Evolutionary conservation across 495 filamentous ascomycete genomes (phyloP).

Genomic region (Penicillium cosmopolitanum): DNA sequence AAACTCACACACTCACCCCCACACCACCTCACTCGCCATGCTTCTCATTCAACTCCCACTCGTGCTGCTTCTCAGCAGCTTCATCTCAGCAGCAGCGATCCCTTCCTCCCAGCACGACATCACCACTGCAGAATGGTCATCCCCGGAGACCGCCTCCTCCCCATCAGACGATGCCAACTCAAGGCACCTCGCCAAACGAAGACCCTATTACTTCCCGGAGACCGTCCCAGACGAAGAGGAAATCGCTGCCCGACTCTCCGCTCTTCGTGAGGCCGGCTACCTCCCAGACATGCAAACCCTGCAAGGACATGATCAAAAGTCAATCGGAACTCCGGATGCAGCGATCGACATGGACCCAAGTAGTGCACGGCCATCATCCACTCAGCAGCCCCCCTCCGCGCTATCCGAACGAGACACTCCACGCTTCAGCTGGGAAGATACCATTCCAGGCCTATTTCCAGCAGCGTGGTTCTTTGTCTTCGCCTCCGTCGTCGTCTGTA

Average conservation of each 20-base stretch:
- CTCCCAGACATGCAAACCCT: not conserved
- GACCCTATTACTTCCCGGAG: constrained; percentile 26
- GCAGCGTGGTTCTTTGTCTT: constrained; percentile 14
- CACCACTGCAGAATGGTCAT: not conserved
- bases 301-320: constrained; percentile 9
- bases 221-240: constrained; percentile 23
- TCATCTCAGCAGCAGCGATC: not conserved
- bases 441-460: constrained; percentile 4
- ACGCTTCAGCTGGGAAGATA: not conserved
- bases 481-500: constrained; percentile 15
- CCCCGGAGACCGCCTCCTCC: constrained; percentile 7
- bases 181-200: constrained; percentile 10
- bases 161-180: constrained; percentile 2
- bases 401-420: constrained; percentile 5
- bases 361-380: constrained; percentile 9
- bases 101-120: not conserved
- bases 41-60: not conserved
- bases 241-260: constrained; percentile 9
- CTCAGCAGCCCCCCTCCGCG: not conserved
- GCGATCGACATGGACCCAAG: constrained; percentile 20
- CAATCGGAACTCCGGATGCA: constrained; percentile 19
- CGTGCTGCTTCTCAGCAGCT: constrained; percentile 3
- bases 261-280: constrained; percentile 24
- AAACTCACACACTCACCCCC: not conserved
- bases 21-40: not conserved